A percentile compares a stretch with the other conserved stretches of the same genome.
phyloP scores from a whole-genome alignment of 2,329 filamentous ascomycete species.

The Sclerotinia subarctica region DNA sequence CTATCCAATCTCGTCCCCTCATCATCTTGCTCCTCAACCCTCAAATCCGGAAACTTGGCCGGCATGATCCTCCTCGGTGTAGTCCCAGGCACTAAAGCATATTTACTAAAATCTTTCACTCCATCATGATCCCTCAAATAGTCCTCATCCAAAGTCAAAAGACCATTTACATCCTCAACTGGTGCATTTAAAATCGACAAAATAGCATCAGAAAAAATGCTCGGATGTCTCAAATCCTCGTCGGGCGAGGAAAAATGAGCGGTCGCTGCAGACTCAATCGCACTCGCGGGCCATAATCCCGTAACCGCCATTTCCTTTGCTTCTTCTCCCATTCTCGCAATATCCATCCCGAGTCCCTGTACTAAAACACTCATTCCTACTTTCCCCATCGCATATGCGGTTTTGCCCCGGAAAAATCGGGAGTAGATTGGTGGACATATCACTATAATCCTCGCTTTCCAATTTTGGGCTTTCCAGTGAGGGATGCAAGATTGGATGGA shows the following conservation, averaged over 20 bases:
- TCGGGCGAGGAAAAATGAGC: constrained; percentile 39
- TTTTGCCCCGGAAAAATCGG: constrained; percentile 81
- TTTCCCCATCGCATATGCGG: constrained; percentile 77
- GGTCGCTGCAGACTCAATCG: constrained; percentile 75
- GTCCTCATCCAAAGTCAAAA: constrained; percentile 74
- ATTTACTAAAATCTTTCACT: constrained; percentile 68
- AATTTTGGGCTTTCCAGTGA: constrained; percentile 53
- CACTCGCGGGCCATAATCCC: constrained; percentile 76
- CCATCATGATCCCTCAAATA: constrained; percentile 65
- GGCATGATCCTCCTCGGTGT: constrained; percentile 78
- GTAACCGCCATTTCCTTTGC: constrained; percentile 72
- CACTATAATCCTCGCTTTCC: constrained; percentile 66
- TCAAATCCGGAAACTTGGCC: constrained; percentile 58
- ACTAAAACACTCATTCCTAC: constrained; percentile 79
- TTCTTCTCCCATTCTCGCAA: constrained; percentile 54
- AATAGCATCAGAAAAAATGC: constrained; percentile 78
- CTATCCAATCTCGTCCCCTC: constrained; percentile 73
- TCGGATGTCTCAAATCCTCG: constrained; percentile 63
- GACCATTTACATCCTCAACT: constrained; percentile 62
- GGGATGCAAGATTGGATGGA: constrained; percentile 67
- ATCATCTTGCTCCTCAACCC: constrained; percentile 74
- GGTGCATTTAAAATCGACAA: constrained; percentile 66
- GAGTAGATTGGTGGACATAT: constrained; percentile 83
- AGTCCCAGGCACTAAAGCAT: constrained; percentile 63
- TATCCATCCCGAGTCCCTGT: constrained; percentile 81